These are phyloP conservation scores for Trametes hirsuta DNA, from an alignment of 1,284 basidiomycete species.

Conservation along the genomic window DNA sequence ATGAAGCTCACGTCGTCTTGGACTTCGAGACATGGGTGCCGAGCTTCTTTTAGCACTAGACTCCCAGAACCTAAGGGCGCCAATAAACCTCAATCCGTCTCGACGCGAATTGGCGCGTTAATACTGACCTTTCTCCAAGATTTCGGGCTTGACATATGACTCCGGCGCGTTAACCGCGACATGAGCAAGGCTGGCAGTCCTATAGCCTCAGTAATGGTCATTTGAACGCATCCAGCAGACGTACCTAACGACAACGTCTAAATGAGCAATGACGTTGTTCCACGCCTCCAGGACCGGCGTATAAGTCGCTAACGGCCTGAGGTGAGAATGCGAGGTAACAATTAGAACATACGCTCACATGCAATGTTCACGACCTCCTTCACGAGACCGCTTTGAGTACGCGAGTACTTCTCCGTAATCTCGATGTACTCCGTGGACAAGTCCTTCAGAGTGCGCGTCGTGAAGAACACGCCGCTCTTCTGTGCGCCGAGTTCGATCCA, in stretches of 20 bases:
- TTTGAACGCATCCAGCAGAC: slow-evolving; percentile 17
- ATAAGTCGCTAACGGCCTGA: slow-evolving; percentile 71
- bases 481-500: slow-evolving; percentile 88
- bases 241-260: slow-evolving; percentile 91
- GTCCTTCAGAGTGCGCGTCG: slow-evolving; percentile 78
- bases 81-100: neutral
- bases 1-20: slow-evolving; percentile 97
- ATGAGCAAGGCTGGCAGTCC: slow-evolving; percentile 74
- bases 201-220: neutral
- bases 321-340: neutral
- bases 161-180: slow-evolving; percentile 88
- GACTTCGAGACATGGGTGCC: slow-evolving; percentile 96
- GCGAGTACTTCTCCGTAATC: slow-evolving; percentile 70
- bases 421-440: slow-evolving; percentile 79
- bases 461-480: slow-evolving; percentile 92
- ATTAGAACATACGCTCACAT: slow-evolving; percentile 51
- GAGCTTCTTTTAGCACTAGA: slow-evolving; percentile 78
- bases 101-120: neutral
- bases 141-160: slow-evolving; percentile 84
- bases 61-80: slow-evolving; percentile 67
- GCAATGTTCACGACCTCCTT: slow-evolving; percentile 95
- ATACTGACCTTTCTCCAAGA: slow-evolving; percentile 68
- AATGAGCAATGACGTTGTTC: slow-evolving; percentile 85
- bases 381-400: slow-evolving; percentile 83
- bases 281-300: slow-evolving; percentile 89